Base-by-base conservation (phyloP, 2,329 filamentous ascomycete genomes). In the Beauveria varroae region DNA sequence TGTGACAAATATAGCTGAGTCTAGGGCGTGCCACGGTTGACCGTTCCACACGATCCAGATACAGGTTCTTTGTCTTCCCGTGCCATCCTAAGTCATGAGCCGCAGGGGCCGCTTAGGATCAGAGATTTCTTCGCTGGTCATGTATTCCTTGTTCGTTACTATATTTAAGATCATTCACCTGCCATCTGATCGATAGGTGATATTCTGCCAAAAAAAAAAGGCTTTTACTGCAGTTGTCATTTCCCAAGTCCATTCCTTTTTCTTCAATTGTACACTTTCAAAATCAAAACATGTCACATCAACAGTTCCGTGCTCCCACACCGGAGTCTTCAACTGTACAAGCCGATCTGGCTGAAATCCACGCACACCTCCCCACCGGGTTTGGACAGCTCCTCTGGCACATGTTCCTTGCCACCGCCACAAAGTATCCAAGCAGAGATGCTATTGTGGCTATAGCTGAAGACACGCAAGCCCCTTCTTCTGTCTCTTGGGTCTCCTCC, bases 401-500 rank as follows among this genome's bases (percentile, higher is more conserved):
- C 53, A 56, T 75, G 20, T 69, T 74, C 30, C 46, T 66, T 10
- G 37, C 62, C 1, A 69, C 73, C 6, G 69, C 71, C 12, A 60
- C 59, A 18, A 57, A 52, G 3, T 67, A 68, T 24, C 73, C 74
- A 1, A 66, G 71, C 6, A 64, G 67, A 60, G 73, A 75, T 41
- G 74, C 74, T 18, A 60, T 75, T 41, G 71, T 75, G 74, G 73
- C 73, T 71, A 74, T 43, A 9, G 9, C 22, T 3, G 55, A 60
- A 44, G 50, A 40, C 3, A 12, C 37, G 26, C 6, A 8, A 20
- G 5, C 16, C 28, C 10, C 18, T 18, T n/a, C 5, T 6, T 18
- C 8, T 24, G 40, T 37, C 1, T 37, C 16, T 4, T 41, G 40
- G 14, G 26, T 7, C 1, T 4, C 14, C 18, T 14, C 41, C 10